These are phyloP conservation scores for Solanum paucissectum DNA, from an alignment of 257 asterid genomes.

Conservation along the genomic window DNA sequence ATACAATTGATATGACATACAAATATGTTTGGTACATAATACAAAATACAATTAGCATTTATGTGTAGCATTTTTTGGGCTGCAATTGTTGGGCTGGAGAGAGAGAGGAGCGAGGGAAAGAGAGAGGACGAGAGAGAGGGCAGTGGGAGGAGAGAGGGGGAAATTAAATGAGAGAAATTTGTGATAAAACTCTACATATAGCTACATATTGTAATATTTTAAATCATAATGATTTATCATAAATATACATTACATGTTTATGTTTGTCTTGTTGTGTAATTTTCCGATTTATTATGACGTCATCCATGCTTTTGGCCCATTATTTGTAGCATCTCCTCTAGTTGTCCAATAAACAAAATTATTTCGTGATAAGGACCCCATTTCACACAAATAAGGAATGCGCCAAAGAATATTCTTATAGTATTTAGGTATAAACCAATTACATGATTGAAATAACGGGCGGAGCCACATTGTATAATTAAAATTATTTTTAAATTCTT, in stretches of 20 bases:
- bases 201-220: no score
- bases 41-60: neutral
- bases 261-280: neutral
- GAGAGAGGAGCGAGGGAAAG: no score
- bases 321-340: neutral
- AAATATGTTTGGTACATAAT: neutral
- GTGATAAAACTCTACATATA: no score
- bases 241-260: no score
- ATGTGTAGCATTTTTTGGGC: neutral
- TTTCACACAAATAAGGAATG: neutral
- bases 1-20: no score
- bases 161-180: neutral
- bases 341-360: neutral
- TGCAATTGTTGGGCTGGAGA: no score
- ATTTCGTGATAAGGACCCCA: neutral
- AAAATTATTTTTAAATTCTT: neutral
- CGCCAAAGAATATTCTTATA: neutral
- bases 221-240: neutral
- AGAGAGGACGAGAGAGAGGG: no score
- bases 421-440: neutral
- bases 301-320: neutral
- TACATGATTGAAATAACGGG: neutral
- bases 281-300: no score
- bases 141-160: no score
- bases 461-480: neutral